phyloP scores from a whole-genome alignment of 768 basidiomycete species.

The Suillus fuscotomentosus region DNA sequence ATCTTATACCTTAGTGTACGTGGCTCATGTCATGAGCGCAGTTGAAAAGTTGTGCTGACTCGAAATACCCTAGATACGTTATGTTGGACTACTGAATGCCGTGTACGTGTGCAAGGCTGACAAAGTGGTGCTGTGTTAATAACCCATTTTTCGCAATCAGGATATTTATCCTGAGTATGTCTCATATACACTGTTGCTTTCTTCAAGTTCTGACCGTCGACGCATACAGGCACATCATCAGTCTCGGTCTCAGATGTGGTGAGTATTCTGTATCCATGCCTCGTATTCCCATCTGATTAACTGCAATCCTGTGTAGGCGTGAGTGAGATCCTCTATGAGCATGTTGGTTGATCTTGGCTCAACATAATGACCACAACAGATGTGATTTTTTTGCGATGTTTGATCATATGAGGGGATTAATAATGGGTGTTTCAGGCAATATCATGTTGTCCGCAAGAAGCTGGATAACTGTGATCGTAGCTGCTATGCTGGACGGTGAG shows the following conservation, averaged over 20 bases:
- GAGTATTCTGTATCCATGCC: not conserved
- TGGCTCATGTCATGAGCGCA: not conserved
- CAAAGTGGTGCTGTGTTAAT: not conserved
- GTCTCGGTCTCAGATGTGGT: not conserved
- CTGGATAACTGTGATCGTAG: not conserved
- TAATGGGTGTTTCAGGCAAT: not conserved
- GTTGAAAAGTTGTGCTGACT: not conserved
- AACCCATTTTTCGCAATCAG: not conserved
- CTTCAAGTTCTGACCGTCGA: not conserved
- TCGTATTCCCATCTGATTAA: not conserved
- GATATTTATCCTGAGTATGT: not conserved
- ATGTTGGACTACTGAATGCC: not conserved
- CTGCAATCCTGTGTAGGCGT: not conserved
- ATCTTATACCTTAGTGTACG: not conserved
- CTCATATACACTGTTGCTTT: not conserved
- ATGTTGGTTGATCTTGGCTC: not conserved
- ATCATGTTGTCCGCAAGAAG: not conserved
- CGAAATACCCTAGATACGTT: not conserved
- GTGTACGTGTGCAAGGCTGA: not conserved
- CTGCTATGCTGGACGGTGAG: not conserved
- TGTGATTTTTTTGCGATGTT: not conserved
- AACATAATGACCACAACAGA: not conserved
- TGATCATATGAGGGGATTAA: not conserved
- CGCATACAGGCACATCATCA: not conserved
- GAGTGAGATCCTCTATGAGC: not conserved